Base-by-base conservation (phyloP, 2,329 filamentous ascomycete species). In the Calonectria fujianensis region DNA sequence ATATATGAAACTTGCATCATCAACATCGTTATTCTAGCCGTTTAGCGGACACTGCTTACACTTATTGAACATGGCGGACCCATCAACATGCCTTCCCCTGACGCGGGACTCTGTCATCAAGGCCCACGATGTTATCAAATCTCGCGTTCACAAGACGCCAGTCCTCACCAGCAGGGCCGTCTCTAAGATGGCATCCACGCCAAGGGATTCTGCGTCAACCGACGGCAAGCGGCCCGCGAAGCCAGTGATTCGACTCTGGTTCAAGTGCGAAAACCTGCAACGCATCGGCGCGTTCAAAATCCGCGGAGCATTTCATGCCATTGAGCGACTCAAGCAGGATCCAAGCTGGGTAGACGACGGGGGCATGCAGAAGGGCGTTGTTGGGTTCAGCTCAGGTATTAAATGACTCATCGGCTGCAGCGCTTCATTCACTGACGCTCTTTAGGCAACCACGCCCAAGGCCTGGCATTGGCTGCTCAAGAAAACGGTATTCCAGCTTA, bases 261-360 rank as follows among this genome's bases (percentile, higher is more conserved):
- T 98, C 91, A 98, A 98, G 87, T 97, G 95, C 85, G 96, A 98
- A 88, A 98, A 98, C 84, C 88, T 95, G 72, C 96, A 98, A 87
- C 92, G 93, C 69, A 92, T 97, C 70, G 96, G 96, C 68, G 96
- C 96, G 0, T 98, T 98, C 88, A 98, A 98, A 87, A 94, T 93
- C 20, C 89, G 96, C 9, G 96, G 96, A 6, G 96, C 96, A 0
- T 98, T 98, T 80, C 95, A 98, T 85, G 96, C 96, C 0, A 83
- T 98, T 50, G 90, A 92, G 80, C 86, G 94, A 70, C 85, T 98
- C 31, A 61, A 61, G n/a, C 35, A 61, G 11, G 57, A 61, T 11
- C 57, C 57, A 9, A 35, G 35, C 35, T 61, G 57, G 57, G 10
- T 41, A 7, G 57, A 61, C 7, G 29, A 41, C 3, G 57, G 57